These are phyloP conservation scores for Populus alba DNA, from an alignment of 345 rosid species.

Conservation along the genomic window DNA sequence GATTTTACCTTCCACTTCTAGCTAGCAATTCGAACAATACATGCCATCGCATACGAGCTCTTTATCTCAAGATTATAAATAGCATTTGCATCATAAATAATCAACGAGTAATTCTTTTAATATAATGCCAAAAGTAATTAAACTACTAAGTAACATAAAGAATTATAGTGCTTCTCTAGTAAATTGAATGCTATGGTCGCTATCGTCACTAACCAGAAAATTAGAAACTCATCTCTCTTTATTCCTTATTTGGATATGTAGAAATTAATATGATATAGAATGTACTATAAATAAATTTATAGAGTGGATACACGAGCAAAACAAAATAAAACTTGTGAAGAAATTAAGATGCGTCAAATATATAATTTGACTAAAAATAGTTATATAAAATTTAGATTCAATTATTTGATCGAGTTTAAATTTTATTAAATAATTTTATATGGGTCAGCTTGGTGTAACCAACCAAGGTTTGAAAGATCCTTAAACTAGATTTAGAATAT, in stretches of 20 bases:
- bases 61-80: background rate
- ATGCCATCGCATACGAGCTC: background rate
- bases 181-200: background rate
- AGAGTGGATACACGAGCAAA: too few species aligned
- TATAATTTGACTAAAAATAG: too few species aligned
- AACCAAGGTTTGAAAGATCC: too few species aligned
- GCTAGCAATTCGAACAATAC: background rate
- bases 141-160: background rate
- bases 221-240: background rate
- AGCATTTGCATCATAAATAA: background rate
- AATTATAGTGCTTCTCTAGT: background rate
- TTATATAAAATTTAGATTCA: fast-evolving
- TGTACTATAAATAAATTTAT: too few species aligned
- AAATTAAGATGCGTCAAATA: too few species aligned
- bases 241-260: background rate
- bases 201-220: background rate
- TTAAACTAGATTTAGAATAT: too few species aligned
- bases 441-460: too few species aligned
- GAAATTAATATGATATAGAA: background rate
- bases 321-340: too few species aligned
- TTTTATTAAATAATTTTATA: too few species aligned
- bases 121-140: background rate
- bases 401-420: too few species aligned
- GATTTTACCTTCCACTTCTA: too few species aligned
- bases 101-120: background rate